Conservation (phyloP, 2,329 filamentous ascomycete genomes). For the Exophiala viscosa region DNA sequence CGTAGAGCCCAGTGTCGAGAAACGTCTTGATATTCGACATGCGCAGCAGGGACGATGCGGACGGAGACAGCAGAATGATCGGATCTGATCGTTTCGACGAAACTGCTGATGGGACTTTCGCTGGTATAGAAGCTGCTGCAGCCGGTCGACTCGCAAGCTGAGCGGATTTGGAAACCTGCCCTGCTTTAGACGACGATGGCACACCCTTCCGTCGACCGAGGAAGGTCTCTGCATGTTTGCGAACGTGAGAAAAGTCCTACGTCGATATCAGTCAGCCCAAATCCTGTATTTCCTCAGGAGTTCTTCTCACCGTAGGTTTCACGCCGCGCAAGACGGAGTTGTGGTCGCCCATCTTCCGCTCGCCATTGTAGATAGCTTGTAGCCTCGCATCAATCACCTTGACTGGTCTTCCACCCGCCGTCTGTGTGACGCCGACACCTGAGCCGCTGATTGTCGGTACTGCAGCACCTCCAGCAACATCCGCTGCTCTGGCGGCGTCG, state of each 20-base stretch:
- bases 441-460: slow-evolving; percentile 39
- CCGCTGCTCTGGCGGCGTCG: slow-evolving; percentile 45
- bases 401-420: slow-evolving; percentile 46
- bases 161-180: slow-evolving; percentile 18
- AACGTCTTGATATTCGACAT: slow-evolving; percentile 96
- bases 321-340: slow-evolving; percentile 83
- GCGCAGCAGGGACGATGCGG: slow-evolving; percentile 87
- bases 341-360: slow-evolving; percentile 86
- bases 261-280: background rate
- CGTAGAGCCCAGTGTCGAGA: slow-evolving; percentile 78
- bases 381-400: slow-evolving; percentile 77
- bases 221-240: slow-evolving; percentile 77
- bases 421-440: slow-evolving; percentile 37
- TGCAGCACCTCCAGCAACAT: slow-evolving; percentile 50
- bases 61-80: slow-evolving; percentile 95
- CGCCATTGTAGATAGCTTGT: slow-evolving; percentile 83
- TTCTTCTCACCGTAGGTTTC: slow-evolving; percentile 70
- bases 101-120: slow-evolving; percentile 24
- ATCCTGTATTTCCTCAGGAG: background rate
- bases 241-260: slow-evolving; percentile 90
- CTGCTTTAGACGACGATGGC: slow-evolving; percentile 38
- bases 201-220: slow-evolving; percentile 55
- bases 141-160: slow-evolving; percentile 24
- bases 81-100: slow-evolving; percentile 61
- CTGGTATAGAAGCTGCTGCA: slow-evolving; percentile 19